phyloP scores from a whole-genome alignment of 495 filamentous ascomycete genomes.

The Podospora fimiseda region DNA sequence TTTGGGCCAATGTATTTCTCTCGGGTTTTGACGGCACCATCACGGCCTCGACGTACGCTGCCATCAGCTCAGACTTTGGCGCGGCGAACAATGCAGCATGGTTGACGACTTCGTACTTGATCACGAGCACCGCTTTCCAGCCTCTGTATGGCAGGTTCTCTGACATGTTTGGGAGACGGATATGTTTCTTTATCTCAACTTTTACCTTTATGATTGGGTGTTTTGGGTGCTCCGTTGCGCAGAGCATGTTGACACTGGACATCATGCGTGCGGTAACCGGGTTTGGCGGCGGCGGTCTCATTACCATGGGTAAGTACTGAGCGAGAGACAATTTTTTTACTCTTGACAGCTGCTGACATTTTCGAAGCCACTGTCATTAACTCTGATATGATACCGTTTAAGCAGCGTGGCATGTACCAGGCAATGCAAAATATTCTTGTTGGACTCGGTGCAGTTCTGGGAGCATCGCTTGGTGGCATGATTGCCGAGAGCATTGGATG shows the following conservation, averaged over 20 bases:
- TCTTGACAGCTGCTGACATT: conserved; percentile 6
- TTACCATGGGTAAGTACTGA: conserved; percentile 51
- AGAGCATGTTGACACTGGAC: conserved; percentile 35
- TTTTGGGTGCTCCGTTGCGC: conserved; percentile 41
- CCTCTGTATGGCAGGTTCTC: conserved; percentile 42
- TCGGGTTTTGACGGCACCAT: conserved; percentile 61
- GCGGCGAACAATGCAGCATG: conserved; percentile 51
- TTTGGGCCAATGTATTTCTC: conserved; percentile 61
- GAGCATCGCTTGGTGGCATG: conserved; percentile 44
- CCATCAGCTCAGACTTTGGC: conserved; percentile 53
- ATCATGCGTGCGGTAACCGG: conserved; percentile 45
- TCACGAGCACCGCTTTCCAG: conserved; percentile 65
- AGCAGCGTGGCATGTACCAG: conserved; percentile 57
- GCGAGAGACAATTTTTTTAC: background rate
- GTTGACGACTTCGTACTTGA: conserved; percentile 68
- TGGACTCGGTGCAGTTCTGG: conserved; percentile 48
- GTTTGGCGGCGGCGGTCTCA: conserved; percentile 54
- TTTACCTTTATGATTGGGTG: conserved; percentile 43
- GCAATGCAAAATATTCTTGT: conserved; percentile 56
- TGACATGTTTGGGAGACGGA: conserved; percentile 48
- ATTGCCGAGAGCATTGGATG: conserved; percentile 46
- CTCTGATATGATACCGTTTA: conserved; percentile 60
- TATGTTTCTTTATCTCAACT: conserved; percentile 45
- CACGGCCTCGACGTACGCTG: conserved; percentile 58
- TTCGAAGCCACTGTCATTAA: conserved; percentile 56